A percentile compares a stretch with the other conserved stretches of the same genome.
Evolutionary conservation across 768 basidiomycete genomes (phyloP).

Genomic region (Crassisporium funariophilum): DNA sequence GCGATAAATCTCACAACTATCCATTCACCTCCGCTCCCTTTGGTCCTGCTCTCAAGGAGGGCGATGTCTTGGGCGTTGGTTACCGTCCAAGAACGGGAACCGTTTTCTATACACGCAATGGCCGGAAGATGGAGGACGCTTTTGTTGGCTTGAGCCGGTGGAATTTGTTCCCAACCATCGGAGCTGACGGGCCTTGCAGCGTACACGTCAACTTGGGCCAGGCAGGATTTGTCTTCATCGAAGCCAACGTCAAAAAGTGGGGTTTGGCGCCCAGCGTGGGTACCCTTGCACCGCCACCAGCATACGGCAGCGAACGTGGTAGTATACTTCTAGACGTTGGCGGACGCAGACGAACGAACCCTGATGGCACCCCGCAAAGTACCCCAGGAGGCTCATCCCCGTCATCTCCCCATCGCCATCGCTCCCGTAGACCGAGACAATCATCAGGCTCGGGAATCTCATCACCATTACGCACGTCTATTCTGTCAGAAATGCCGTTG

Average conservation of each 20-base stretch:
- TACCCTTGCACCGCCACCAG: conserved; percentile 95
- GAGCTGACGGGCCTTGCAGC: conserved; percentile 94
- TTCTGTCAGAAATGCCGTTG: conserved; percentile 41
- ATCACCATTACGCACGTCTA: conserved; percentile 65
- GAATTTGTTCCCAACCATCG: conserved; percentile 97
- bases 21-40: conserved; percentile 88
- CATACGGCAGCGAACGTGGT: conserved; percentile 95
- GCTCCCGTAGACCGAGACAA: conserved; percentile 55
- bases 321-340: conserved; percentile 95
- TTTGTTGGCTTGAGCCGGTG: conserved; percentile 86
- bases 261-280: conserved; percentile 96
- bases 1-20: conserved; percentile 96
- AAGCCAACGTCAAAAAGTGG: conserved; percentile 99
- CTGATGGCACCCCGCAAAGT: conserved; percentile 43
- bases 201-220: conserved; percentile 98
- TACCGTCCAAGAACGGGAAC: conserved; percentile 96
- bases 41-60: conserved; percentile 85
- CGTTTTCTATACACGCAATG: conserved; percentile 99
- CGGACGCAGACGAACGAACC: conserved; percentile 46
- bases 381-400: conserved; percentile 48
- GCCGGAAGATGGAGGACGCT: conserved; percentile 95
- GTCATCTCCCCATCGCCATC: conserved; percentile 57
- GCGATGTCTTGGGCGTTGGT: conserved; percentile 94
- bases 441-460: conserved; percentile 49
- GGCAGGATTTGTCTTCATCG: conserved; percentile 98